Base-by-base conservation (phyloP, 2,329 filamentous ascomycete species). In the Neurospora sp. region DNA sequence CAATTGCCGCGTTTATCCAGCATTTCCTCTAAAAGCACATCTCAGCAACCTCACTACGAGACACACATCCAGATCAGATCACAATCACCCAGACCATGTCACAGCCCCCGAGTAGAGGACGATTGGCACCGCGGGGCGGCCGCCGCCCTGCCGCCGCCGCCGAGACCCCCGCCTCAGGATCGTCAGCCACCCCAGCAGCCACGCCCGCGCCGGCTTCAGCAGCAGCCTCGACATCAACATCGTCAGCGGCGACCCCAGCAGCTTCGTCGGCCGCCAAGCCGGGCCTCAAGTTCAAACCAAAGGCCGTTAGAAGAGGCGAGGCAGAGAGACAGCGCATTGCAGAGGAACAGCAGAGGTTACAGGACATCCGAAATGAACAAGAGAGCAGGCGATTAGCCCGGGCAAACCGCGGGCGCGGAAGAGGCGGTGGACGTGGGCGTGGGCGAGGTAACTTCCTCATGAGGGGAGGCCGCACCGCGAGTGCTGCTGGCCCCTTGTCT, bases 401-500 rank as follows among this genome's bases (percentile, higher is more conserved):
- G 3, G 73, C 75, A 3, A 74, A 73, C 36, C 76, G 76, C 10
- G 76, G 73, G 15, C 75, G 78, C 3, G 75, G 76, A 4, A 73
- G 78, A 4, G 78, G 78, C 2, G 74, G 77, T 4, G 77, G 76
- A 4, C 76, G 78, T 0, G 78, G 76, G 0, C 73, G 78, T 1
- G 76, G 76, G 33, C 69, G 72, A 73, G 76, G 77, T 70, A 71
- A 78, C 73, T 70, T 76, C 73, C 38, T 73, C 39, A 36, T 76
- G 74, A 23, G 76, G 75, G 69, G 74, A 76, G 66, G 74, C 76
- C 76, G 78, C 62, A 77, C 71, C 15, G 76, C 77, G 7, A 77
- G 76, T 4, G 79, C 79, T 9, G 75, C 74, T 5, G 81, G 81
- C 0, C 80, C 79, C 5, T 79, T 81, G 68, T 81, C 80, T 6